Evolutionary conservation across 192 early-diverging fungal species (phyloP), one percentile per base, ranked within the genome.

Genomic region (Podila epicladia): DNA sequence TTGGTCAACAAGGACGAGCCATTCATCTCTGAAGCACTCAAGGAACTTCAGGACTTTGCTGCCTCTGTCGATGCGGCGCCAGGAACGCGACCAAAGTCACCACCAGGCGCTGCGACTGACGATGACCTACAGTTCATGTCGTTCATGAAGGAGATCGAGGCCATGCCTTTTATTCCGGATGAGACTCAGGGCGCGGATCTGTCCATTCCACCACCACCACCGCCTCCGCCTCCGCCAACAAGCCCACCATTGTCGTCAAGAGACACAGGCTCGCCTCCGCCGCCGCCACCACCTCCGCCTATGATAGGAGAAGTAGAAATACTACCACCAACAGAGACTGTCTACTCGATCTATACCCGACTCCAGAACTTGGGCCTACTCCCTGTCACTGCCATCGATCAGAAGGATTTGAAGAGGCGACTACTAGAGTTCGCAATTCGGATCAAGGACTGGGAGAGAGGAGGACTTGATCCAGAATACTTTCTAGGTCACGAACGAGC

Each of bases 31-130:
- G 62, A 55, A 35, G 66, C 77, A 17, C 41, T 73, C 26, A 72
- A 80, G 58, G 77, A 80, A 8, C 60, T 80, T 12, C 71, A 69
- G 62, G 49, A 31, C 62, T 73, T 80, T 80, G 71, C 77, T 6
- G 71, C 66, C 49, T 51, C 67, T 17, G 62, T 65, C 5, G 60
- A 33, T 24, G 58, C 55, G 12, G 4, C 20, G 4, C 2, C 2
- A 55, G 20, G 24, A 58, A n/a, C 50, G n/a, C 26, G 4, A 20
- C 58, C 35, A 29, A 22, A 19, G 41, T 6, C 45, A 31, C 13
- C 19, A 33, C 2, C 31, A 33, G 59, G 13, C 61, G 20, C 41
- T 33, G 29, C 48, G n/a, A 6, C 32, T 9, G 48, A 71, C 7
- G 74, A 70, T 5, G 74, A 76, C 17, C 33, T 61, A 15, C 8